These are phyloP conservation scores for Septoria petroselini DNA, from an alignment of 2,329 filamentous ascomycete species.

Conservation along the genomic window DNA sequence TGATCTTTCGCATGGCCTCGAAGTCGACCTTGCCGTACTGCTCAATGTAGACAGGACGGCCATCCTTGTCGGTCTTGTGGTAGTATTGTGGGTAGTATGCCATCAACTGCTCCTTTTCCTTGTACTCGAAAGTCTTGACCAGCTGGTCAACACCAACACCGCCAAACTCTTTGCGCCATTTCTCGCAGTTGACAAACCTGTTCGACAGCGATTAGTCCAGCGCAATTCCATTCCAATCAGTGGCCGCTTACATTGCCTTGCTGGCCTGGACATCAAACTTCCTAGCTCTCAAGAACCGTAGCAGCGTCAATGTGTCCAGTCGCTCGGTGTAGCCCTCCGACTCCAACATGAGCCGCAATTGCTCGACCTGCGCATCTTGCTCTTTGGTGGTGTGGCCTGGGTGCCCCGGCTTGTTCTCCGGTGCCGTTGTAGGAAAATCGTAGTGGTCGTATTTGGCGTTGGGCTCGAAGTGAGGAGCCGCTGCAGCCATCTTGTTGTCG, in stretches of 20 bases:
- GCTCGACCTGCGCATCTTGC: conserved; percentile 84
- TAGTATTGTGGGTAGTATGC: conserved; percentile 98
- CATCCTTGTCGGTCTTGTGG: conserved; percentile 95
- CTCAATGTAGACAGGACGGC: conserved; percentile 95
- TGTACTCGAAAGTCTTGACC: conserved; percentile 78
- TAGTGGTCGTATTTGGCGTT: conserved; percentile 95
- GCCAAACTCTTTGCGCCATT: conserved; percentile 83
- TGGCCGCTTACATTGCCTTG: conserved; percentile 91
- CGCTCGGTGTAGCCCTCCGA: conserved; percentile 74
- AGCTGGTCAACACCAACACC: conserved; percentile 68
- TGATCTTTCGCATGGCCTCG: conserved; percentile 86
- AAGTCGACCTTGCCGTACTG: conserved; percentile 92
- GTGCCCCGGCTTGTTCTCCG: conserved; percentile 70
- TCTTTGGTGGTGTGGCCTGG: conserved; percentile 80
- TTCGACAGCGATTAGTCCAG: conserved; percentile 30
- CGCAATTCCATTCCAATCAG: no score
- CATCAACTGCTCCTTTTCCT: conserved; percentile 77
- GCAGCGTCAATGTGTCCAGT: conserved; percentile 88
- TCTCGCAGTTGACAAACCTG: conserved; percentile 88
- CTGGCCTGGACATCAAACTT: conserved; percentile 86
- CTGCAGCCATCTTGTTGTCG: conserved; percentile 29
- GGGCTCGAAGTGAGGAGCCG: conserved; percentile 49
- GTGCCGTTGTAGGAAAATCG: conserved; percentile 80
- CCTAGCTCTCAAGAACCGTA: conserved; percentile 72
- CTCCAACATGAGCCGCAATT: conserved; percentile 84